Evolutionary conservation across 73 alveolate species (phyloP).

Genomic region (Tetrahymena elliotti): DNA sequence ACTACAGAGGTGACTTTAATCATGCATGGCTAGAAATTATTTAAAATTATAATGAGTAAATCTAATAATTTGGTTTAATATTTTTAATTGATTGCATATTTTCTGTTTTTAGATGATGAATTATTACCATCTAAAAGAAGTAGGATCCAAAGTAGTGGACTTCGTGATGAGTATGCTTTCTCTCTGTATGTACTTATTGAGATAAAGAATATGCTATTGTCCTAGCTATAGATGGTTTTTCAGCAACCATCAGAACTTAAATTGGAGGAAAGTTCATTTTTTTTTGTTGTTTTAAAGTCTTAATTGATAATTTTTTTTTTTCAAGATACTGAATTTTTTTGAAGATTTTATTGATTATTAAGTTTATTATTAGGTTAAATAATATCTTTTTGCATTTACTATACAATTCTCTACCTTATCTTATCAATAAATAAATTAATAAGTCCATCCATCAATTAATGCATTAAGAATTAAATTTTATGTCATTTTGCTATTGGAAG

Average conservation of each 20-base stretch:
- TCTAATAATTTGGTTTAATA: neutral
- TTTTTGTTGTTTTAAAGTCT: neutral
- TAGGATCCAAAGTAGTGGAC: neutral
- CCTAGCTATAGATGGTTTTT: conserved; percentile 97
- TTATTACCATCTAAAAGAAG: neutral
- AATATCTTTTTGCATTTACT: neutral
- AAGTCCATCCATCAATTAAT: neutral
- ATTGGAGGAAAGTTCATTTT: neutral
- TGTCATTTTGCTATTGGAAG: neutral
- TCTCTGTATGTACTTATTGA: neutral
- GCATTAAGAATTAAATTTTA: too few species aligned
- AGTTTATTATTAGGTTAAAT: neutral
- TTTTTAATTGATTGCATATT: neutral
- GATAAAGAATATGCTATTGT: conserved; percentile 84
- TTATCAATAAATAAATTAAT: neutral
- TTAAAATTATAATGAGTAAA: neutral
- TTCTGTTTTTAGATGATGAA: neutral
- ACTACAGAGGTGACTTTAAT: neutral
- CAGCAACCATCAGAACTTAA: conserved; percentile 97
- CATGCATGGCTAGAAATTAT: neutral
- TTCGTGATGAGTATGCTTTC: neutral
- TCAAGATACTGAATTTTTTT: neutral
- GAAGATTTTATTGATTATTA: neutral
- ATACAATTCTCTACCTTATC: neutral
- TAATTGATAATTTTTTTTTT: neutral